Conservation (phyloP, 2,329 filamentous ascomycete species). For the Curvularia sp. region DNA sequence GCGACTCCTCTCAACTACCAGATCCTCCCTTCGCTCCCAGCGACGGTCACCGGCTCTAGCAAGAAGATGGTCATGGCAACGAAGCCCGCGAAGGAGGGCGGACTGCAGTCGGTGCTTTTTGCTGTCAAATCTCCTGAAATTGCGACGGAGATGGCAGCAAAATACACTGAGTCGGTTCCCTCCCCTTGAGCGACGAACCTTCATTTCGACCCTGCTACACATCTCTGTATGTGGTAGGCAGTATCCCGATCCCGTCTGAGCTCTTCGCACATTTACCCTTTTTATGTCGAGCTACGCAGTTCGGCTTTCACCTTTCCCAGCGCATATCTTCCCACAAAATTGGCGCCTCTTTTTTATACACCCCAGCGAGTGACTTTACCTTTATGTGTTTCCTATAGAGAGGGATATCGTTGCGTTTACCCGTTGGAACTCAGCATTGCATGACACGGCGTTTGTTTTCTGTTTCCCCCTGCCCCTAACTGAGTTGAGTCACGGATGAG, state of each 20-base stretch:
- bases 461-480: background rate
- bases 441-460: slow-evolving; percentile 24
- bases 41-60: slow-evolving; percentile 33
- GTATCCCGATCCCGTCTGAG: background rate
- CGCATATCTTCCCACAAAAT: slow-evolving; percentile 21
- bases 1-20: slow-evolving; percentile 44
- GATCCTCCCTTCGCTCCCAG: slow-evolving; percentile 37
- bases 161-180: slow-evolving; percentile 40
- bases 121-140: slow-evolving; percentile 40
- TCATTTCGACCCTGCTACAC: background rate
- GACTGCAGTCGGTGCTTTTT: slow-evolving; percentile 32
- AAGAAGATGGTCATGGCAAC: slow-evolving; percentile 42
- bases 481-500: slow-evolving; percentile 1
- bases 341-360: slow-evolving; percentile 17
- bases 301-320: background rate
- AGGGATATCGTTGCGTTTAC: slow-evolving; percentile 13
- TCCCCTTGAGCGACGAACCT: slow-evolving; percentile 18
- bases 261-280: background rate
- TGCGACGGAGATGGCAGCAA: slow-evolving; percentile 39
- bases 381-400: slow-evolving; percentile 5
- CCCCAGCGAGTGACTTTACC: slow-evolving; percentile 2
- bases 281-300: background rate
- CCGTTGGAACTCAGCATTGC: slow-evolving; percentile 23
- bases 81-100: slow-evolving; percentile 36
- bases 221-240: background rate